Conservation (phyloP, 768 basidiomycete species). For the Calocybe gangraenosa region DNA sequence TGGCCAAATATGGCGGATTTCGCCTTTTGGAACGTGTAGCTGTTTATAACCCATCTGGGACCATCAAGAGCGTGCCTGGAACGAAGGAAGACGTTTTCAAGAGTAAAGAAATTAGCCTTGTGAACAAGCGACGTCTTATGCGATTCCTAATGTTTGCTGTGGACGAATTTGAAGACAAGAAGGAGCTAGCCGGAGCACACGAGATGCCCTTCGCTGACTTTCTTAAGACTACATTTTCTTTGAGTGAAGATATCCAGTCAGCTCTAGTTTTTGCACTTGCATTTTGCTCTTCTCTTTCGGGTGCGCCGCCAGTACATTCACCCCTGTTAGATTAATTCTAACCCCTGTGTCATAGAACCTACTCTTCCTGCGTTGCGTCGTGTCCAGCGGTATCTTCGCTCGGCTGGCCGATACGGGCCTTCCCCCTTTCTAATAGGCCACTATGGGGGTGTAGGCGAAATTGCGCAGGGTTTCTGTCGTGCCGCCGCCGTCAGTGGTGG, state of each 20-base stretch:
- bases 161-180: slow-evolving; percentile 64
- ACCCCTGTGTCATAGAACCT: slow-evolving; percentile 43
- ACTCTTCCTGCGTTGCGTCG: slow-evolving; percentile 66
- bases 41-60: slow-evolving; percentile 46
- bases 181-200: slow-evolving; percentile 54
- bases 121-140: slow-evolving; percentile 91
- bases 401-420: slow-evolving; percentile 79
- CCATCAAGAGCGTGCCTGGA: slow-evolving; percentile 68
- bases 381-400: slow-evolving; percentile 68
- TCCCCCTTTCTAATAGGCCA: slow-evolving; percentile 89
- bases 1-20: slow-evolving; percentile 89
- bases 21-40: slow-evolving; percentile 71
- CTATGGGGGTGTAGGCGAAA: slow-evolving; percentile 90
- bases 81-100: slow-evolving; percentile 95
- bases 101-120: slow-evolving; percentile 64
- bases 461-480: slow-evolving; percentile 88
- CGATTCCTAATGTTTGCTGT: slow-evolving; percentile 83
- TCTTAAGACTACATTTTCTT: slow-evolving; percentile 57
- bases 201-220: slow-evolving; percentile 57
- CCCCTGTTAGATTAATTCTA: slow-evolving; percentile 2
- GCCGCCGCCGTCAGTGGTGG: slow-evolving; percentile 78
- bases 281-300: slow-evolving; percentile 54
- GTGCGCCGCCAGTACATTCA: slow-evolving; percentile 33
- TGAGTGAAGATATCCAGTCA: slow-evolving; percentile 51
- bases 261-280: slow-evolving; percentile 79